These are phyloP conservation scores for Aspergillus bertholletiae DNA, from an alignment of 495 filamentous ascomycete genomes.

Conservation along the genomic window DNA sequence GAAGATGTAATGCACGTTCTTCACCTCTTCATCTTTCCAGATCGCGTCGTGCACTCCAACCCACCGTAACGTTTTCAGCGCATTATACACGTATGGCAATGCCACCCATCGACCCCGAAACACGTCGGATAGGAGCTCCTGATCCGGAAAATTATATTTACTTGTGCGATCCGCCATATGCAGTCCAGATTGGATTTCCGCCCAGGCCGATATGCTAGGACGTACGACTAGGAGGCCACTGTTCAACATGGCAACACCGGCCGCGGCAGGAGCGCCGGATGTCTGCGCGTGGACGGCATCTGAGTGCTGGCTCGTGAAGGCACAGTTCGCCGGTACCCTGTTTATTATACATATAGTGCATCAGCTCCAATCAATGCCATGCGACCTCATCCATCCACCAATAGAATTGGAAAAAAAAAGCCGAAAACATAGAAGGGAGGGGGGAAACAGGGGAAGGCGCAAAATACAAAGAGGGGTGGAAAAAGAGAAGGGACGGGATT, in stretches of 20 bases:
- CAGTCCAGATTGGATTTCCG: slow-evolving; percentile 44
- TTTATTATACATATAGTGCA: slow-evolving; percentile 1
- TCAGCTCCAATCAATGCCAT: not conserved
- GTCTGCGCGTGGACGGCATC: slow-evolving; percentile 55
- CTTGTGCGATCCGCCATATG: slow-evolving; percentile 34
- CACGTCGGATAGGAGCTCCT: slow-evolving; percentile 63
- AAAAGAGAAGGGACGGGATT: no score
- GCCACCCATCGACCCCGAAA: slow-evolving; percentile 68
- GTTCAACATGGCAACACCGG: slow-evolving; percentile 65
- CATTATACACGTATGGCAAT: slow-evolving; percentile 78
- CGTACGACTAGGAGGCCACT: slow-evolving; percentile 71
- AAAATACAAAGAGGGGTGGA: no score
- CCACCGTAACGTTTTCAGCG: slow-evolving; percentile 72
- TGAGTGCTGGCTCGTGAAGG: slow-evolving; percentile 66
- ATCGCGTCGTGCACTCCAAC: slow-evolving; percentile 64
- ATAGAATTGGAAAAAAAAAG: no score
- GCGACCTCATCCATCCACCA: not conserved
- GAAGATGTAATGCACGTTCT: slow-evolving; percentile 80
- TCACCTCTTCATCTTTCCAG: slow-evolving; percentile 73
- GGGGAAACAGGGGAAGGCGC: no score
- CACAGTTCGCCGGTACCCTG: slow-evolving; percentile 70
- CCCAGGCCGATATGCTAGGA: slow-evolving; percentile 53
- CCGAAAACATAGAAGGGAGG: not conserved
- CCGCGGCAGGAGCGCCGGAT: slow-evolving; percentile 44
- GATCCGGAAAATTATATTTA: slow-evolving; percentile 71